phyloP scores from a whole-genome alignment of 495 filamentous ascomycete species.

The Trypethelium eluteriae region DNA sequence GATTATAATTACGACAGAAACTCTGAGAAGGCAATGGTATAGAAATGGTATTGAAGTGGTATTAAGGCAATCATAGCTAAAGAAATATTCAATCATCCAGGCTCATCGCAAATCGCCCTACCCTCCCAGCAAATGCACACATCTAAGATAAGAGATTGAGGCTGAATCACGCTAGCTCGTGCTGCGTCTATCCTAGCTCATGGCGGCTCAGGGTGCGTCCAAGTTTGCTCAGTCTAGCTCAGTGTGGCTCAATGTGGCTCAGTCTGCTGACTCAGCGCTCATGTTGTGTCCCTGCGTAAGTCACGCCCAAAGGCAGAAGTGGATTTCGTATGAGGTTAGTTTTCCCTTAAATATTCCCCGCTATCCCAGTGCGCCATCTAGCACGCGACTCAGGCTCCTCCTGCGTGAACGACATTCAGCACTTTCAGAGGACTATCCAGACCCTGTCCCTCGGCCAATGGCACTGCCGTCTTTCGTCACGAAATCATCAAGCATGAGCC shows the following conservation, averaged over 20 bases:
- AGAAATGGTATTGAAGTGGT: not conserved
- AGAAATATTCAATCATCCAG: not conserved
- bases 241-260: not conserved
- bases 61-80: not conserved
- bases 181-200: not conserved
- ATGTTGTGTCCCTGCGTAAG: not conserved
- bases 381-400: not conserved
- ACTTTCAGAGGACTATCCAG: not conserved
- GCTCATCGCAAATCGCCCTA: not conserved
- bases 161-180: no score
- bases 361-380: not conserved
- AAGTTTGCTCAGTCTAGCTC: not conserved
- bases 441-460: not conserved
- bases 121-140: not conserved
- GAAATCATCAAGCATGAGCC: conserved; percentile 1
- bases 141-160: not conserved
- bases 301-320: not conserved
- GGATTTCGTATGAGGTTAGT: not conserved
- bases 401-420: not conserved
- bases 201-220: not conserved
- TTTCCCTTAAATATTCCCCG: not conserved
- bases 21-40: not conserved
- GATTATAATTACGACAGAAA: not conserved
- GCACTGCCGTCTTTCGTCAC: not conserved
- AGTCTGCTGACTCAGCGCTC: not conserved